A percentile compares a stretch with the other conserved stretches of the same genome.
Conservation (phyloP, 305 asterid species). For the Andrographis paniculata region DNA sequence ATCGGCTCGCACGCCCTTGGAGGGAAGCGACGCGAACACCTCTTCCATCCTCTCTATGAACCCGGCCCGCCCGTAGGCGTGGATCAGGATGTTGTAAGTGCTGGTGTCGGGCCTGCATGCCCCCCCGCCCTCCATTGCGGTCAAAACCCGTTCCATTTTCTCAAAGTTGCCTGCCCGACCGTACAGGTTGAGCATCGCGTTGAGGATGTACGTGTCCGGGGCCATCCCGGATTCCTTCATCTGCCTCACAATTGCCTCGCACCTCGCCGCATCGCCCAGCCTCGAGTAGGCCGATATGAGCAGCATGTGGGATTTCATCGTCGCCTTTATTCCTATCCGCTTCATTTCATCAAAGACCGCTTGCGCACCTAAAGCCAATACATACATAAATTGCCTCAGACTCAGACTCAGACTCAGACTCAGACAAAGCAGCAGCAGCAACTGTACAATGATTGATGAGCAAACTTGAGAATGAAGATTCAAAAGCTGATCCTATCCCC, state of each 20-base stretch:
- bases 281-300: constrained; percentile 75
- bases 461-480: too few species aligned
- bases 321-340: constrained; percentile 57
- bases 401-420: too few species aligned
- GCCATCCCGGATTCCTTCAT: constrained; percentile 46
- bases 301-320: constrained; percentile 78
- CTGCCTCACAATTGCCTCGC: constrained; percentile 56
- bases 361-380: constrained; percentile 67
- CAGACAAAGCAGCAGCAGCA: too few species aligned
- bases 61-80: constrained; percentile 61
- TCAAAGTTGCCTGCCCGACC: constrained; percentile 71
- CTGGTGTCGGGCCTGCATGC: constrained; percentile 51
- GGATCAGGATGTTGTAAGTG: constrained; percentile 74
- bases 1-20: constrained; percentile 48
- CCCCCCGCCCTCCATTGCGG: constrained; percentile 44
- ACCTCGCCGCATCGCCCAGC: constrained; percentile 41
- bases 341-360: constrained; percentile 73
- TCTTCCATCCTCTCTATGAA: constrained; percentile 69
- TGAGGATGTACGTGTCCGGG: constrained; percentile 66
- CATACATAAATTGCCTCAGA: too few species aligned
- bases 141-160: constrained; percentile 63
- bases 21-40: constrained; percentile 35
- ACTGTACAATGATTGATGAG: too few species aligned
- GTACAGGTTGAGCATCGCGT: constrained; percentile 68
- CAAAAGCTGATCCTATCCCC: too few species aligned